Conservation (phyloP, 805 yeast species). For the Candida oleophila region DNA sequence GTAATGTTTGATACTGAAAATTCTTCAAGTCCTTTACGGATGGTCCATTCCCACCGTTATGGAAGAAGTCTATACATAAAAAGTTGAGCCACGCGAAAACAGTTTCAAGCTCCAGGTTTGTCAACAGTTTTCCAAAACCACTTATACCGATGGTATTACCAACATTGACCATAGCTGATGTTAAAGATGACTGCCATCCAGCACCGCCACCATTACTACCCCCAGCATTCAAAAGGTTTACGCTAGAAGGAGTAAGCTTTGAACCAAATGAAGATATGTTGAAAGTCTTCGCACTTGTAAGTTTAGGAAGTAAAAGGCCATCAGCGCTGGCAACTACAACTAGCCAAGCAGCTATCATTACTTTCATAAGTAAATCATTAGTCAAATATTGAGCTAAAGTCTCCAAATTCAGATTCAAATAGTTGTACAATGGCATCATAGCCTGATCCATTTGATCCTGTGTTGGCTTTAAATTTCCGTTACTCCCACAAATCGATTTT, state of each 20-base stretch:
- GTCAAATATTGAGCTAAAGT: conserved; percentile 62
- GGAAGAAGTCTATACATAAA: conserved; percentile 70
- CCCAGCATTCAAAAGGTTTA: conserved; percentile 6
- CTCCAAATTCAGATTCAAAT: conserved; percentile 64
- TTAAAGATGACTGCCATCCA: conserved; percentile 45
- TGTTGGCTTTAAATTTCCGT: conserved; percentile 43
- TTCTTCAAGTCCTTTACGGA: conserved; percentile 61
- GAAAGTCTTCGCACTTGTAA: conserved; percentile 45
- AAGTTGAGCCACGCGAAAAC: conserved; percentile 69
- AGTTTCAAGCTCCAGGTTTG: conserved; percentile 61
- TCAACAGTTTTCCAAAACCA: conserved; percentile 56
- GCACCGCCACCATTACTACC: conserved; percentile 7
- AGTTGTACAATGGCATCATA: conserved; percentile 70
- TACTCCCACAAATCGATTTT: conserved; percentile 51
- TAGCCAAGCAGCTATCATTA: conserved; percentile 81
- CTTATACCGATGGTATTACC: conserved; percentile 40
- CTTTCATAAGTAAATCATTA: conserved; percentile 52
- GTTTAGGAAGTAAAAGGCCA: conserved; percentile 67
- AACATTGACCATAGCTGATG: conserved; percentile 51
- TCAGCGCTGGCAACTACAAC: conserved; percentile 70
- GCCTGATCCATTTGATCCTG: conserved; percentile 58
- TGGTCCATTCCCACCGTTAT: conserved; percentile 81
- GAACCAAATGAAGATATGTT: conserved; percentile 23
- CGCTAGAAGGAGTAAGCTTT: conserved; percentile 9
- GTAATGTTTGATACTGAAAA: conserved; percentile 60